These are phyloP conservation scores for Plasmodium vivax DNA, from an alignment of 169 alveolate genomes.

Conservation along the genomic window DNA sequence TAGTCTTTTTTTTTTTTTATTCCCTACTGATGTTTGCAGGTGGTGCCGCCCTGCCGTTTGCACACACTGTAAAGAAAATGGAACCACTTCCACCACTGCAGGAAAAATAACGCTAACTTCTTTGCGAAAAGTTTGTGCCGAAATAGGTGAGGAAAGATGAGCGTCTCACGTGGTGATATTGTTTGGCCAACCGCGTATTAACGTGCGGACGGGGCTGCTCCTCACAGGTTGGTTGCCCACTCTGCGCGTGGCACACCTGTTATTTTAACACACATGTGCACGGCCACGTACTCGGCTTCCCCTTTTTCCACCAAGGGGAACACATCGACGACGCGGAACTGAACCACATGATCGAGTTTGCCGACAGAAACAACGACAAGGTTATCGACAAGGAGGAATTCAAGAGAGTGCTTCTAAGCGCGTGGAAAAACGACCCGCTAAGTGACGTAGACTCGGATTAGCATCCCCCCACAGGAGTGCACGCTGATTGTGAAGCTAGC, in stretches of 20 bases:
- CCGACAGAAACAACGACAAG: conserved; percentile 66
- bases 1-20: neutral
- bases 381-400: conserved; percentile 56
- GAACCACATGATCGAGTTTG: conserved; percentile 54
- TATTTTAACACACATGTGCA: neutral
- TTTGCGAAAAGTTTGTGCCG: conserved; percentile 33
- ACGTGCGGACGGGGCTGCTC: neutral
- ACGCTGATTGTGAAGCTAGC: neutral
- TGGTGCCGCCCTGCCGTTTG: neutral
- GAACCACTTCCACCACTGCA: neutral
- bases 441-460: conserved; percentile 71
- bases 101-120: conserved; percentile 43
- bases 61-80: neutral
- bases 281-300: neutral
- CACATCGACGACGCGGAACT: conserved; percentile 34
- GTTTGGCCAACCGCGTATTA: neutral
- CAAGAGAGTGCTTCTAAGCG: conserved; percentile 9
- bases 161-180: neutral
- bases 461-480: neutral
- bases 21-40: neutral
- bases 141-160: conserved; percentile 17
- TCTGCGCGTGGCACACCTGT: neutral
- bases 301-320: conserved; percentile 24
- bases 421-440: conserved; percentile 64
- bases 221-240: neutral